A percentile compares a stretch with the other conserved stretches of the same genome.
These are phyloP conservation scores for Zanthoxylum bungeanum DNA, from an alignment of 345 rosid species.

Conservation along the genomic window DNA sequence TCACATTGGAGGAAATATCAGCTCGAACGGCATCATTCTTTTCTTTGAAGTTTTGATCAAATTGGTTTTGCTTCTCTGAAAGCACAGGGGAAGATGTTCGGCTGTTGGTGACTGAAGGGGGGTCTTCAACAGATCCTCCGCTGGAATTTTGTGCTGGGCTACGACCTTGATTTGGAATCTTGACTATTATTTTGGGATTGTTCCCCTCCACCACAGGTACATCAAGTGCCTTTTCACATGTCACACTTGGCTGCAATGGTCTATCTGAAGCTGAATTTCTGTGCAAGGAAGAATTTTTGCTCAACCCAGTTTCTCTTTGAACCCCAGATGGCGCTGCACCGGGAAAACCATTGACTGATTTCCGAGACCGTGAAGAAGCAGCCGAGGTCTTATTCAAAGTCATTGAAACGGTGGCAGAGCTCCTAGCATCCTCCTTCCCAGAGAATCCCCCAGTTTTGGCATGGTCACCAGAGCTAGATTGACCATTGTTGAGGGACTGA, in stretches of 20 bases:
- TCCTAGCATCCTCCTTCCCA: constrained; percentile 63
- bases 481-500: constrained; percentile 79
- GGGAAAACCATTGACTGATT: constrained; percentile 52
- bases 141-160: constrained; percentile 67
- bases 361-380: constrained; percentile 52
- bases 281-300: constrained; percentile 48
- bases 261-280: constrained; percentile 54
- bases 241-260: constrained; percentile 39
- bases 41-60: constrained; percentile 38
- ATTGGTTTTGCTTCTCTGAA: constrained; percentile 58
- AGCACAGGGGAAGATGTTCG: constrained; percentile 56
- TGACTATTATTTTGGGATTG: constrained; percentile 67
- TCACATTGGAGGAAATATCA: constrained; percentile 37
- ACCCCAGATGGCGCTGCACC: constrained; percentile 32
- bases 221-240: constrained; percentile 53
- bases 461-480: constrained; percentile 66
- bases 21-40: constrained; percentile 39
- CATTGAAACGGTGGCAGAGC: constrained; percentile 55
- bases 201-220: constrained; percentile 49
- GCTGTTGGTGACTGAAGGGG: constrained; percentile 45
- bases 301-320: constrained; percentile 48
- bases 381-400: constrained; percentile 37
- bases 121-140: constrained; percentile 74
- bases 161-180: constrained; percentile 64
- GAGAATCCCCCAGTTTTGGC: constrained; percentile 49